Evolutionary conservation across 306 rosid genomes (phyloP).

Genomic region (Acacia confusa): DNA sequence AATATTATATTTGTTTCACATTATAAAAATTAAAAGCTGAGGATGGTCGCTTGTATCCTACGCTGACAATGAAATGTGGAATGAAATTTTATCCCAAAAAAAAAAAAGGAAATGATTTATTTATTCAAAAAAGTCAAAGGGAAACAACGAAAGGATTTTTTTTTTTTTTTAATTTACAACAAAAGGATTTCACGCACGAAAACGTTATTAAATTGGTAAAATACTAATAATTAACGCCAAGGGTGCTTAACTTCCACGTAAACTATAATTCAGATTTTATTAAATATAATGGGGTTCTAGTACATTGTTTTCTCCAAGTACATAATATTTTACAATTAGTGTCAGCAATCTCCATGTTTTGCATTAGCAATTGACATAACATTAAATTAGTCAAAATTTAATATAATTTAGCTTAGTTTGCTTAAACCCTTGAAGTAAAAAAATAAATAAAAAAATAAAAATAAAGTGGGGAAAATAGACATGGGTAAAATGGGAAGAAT

Average conservation of each 20-base stretch:
- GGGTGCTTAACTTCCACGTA: not conserved
- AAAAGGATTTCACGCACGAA: not conserved
- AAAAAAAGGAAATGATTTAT: not conserved
- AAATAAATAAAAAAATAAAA: no score
- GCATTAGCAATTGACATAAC: no score
- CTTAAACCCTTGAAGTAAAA: no score
- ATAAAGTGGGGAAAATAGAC: not conserved
- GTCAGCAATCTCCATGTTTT: no score
- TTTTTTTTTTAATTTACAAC: no score
- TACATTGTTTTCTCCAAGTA: not conserved
- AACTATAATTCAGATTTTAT: not conserved
- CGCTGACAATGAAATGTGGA: not conserved
- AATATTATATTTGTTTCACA: not conserved
- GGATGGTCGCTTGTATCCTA: constrained; percentile 20
- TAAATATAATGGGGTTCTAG: not conserved
- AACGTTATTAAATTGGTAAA: not conserved
- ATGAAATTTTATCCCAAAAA: not conserved
- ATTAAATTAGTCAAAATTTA: not conserved
- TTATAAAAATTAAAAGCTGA: not conserved
- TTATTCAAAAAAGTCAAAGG: constrained; percentile 17
- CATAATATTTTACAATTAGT: no score
- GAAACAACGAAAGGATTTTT: not conserved
- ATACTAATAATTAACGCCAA: not conserved
- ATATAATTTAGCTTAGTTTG: not conserved
- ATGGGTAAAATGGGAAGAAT: not conserved